A percentile compares a stretch with the other conserved stretches of the same genome.
Conservation (phyloP, 768 basidiomycete species). For the Gelatoporia subvermispora region DNA sequence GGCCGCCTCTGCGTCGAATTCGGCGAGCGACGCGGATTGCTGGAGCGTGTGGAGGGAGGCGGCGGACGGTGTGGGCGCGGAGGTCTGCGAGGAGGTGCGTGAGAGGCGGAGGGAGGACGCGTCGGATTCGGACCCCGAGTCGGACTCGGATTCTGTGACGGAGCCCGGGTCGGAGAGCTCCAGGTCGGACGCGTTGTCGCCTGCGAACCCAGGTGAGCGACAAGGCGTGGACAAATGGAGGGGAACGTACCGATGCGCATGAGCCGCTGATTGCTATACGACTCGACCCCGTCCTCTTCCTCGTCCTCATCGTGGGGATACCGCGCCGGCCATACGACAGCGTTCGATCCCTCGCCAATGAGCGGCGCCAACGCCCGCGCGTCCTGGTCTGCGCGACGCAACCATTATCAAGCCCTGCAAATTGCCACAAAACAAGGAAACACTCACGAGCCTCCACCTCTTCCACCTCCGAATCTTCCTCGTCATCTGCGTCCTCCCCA, state of each 20-base stretch:
- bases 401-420: background rate
- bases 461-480: conserved; percentile 38
- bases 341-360: conserved; percentile 71
- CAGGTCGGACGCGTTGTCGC: conserved; percentile 60
- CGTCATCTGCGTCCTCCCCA: conserved; percentile 27
- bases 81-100: conserved; percentile 46
- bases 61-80: conserved; percentile 37
- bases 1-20: conserved; percentile 74
- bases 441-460: conserved; percentile 62
- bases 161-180: conserved; percentile 57
- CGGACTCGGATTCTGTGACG: conserved; percentile 46
- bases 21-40: conserved; percentile 44
- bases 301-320: conserved; percentile 58
- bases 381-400: conserved; percentile 40
- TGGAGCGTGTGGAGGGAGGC: conserved; percentile 39
- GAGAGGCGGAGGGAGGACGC: conserved; percentile 33
- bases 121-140: conserved; percentile 35
- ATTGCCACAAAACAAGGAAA: background rate
- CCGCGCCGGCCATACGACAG: conserved; percentile 76
- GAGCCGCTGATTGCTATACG: conserved; percentile 59
- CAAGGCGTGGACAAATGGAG: background rate
- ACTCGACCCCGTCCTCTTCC: conserved; percentile 60
- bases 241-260: conserved; percentile 65
- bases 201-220: conserved; percentile 26
- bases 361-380: conserved; percentile 29